Conservation (phyloP, 768 basidiomycete genomes). For the Mycena indigotica region DNA sequence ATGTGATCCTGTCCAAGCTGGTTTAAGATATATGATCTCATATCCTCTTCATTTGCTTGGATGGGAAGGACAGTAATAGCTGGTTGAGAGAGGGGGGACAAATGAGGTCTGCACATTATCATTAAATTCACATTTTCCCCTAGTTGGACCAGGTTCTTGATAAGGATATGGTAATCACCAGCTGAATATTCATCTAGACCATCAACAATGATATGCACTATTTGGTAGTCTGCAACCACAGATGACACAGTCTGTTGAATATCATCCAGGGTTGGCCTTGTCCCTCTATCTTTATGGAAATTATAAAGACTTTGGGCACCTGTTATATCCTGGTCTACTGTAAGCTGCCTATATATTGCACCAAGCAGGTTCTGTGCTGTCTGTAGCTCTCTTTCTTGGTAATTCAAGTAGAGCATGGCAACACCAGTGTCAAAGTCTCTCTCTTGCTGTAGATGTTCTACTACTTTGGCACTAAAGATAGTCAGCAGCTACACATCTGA, state of each 20-base stretch:
- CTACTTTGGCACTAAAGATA: neutral
- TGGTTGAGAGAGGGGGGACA: too few relatives aligned
- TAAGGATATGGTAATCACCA: too few relatives aligned
- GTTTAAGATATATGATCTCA: too few relatives aligned
- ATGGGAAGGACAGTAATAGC: too few relatives aligned
- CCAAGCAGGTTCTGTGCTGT: neutral
- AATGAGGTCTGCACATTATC: too few relatives aligned
- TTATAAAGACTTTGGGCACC: neutral
- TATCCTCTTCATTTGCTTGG: too few relatives aligned
- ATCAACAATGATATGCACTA: neutral
- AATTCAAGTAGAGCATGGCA: neutral
- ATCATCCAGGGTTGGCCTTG: neutral
- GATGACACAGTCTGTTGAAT: neutral
- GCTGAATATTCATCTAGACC: neutral
- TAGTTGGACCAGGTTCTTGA: too few relatives aligned
- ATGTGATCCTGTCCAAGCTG: too few relatives aligned
- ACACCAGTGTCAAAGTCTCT: neutral
- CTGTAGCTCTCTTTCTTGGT: neutral
- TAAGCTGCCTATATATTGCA: neutral
- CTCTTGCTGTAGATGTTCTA: too few relatives aligned
- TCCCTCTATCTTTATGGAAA: neutral
- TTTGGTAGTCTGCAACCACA: neutral
- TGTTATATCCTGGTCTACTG: neutral
- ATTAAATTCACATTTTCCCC: too few relatives aligned
- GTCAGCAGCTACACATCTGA: neutral